Conservation (phyloP, 108 stramenopile species). For the Cyclostephanos tholiformis region DNA sequence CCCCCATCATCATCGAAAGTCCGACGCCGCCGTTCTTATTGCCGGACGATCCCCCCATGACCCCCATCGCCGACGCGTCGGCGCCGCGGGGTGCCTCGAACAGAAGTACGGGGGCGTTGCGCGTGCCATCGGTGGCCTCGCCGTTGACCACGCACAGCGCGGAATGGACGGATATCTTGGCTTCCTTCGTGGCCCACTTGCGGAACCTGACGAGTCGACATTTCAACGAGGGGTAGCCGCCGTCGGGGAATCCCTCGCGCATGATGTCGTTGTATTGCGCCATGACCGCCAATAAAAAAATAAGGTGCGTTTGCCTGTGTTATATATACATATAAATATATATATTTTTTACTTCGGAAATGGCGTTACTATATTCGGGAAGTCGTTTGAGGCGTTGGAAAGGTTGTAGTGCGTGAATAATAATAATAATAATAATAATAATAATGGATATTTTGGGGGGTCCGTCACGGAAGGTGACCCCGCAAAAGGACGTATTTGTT, state of each 20-base stretch:
- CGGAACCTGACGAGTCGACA: constrained; percentile 71
- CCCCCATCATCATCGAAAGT: background rate
- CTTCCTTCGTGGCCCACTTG: constrained; percentile 74
- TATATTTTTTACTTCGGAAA: no score
- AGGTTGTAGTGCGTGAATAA: no score
- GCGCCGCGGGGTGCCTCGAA: constrained; percentile 41
- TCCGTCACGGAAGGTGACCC: no score
- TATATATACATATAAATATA: no score
- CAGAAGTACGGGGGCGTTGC: constrained; percentile 78
- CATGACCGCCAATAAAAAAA: no score
- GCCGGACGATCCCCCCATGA: background rate
- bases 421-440: no score
- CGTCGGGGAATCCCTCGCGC: constrained; percentile 26
- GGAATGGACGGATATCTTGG: constrained; percentile 64
- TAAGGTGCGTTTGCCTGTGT: no score
- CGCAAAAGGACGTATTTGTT: no score
- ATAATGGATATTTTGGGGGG: no score
- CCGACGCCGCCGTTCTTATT: background rate
- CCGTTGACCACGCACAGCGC: constrained; percentile 84
- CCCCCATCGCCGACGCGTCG: background rate
- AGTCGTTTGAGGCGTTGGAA: no score
- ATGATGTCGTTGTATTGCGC: constrained; percentile 41
- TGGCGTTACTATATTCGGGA: no score
- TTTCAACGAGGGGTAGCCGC: constrained; percentile 64
- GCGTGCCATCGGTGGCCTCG: constrained; percentile 88